phyloP scores from a whole-genome alignment of 140 eudicot species.

The Oenanthe javanica region DNA sequence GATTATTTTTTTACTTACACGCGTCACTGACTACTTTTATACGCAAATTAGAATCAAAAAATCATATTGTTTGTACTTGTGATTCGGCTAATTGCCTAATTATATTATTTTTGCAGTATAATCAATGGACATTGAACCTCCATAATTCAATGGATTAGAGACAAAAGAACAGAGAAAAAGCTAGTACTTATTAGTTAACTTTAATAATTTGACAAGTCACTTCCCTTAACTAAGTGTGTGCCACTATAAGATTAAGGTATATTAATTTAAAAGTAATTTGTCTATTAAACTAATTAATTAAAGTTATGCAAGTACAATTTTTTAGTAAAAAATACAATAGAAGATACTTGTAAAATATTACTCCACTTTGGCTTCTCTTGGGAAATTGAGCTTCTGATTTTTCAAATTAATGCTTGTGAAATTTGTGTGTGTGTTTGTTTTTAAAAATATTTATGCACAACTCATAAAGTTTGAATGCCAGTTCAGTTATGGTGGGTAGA shows the following conservation, averaged over 20 bases:
- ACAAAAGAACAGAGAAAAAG: neutral
- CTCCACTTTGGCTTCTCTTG: neutral
- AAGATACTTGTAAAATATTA: neutral
- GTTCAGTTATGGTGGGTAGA: neutral
- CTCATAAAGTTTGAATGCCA: conserved; percentile 9
- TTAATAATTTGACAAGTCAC: neutral
- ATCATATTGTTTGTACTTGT: neutral
- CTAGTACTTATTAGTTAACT: neutral
- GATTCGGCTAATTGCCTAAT: neutral
- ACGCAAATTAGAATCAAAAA: neutral
- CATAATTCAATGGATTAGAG: conserved; percentile 21
- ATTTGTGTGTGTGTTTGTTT: neutral
- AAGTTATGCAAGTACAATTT: neutral
- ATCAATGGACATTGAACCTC: neutral
- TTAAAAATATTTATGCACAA: neutral
- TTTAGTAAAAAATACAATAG: neutral
- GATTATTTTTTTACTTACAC: neutral
- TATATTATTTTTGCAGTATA: neutral
- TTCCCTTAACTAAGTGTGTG: neutral
- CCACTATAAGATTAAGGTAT: neutral
- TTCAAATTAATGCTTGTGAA: neutral
- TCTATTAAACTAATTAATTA: neutral
- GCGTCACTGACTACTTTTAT: neutral
- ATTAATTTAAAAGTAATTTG: neutral
- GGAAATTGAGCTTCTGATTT: neutral